Evolutionary conservation across 1,284 basidiomycete species (phyloP), one percentile per base, ranked within the genome.

Genomic region (Marasmius sp.): DNA sequence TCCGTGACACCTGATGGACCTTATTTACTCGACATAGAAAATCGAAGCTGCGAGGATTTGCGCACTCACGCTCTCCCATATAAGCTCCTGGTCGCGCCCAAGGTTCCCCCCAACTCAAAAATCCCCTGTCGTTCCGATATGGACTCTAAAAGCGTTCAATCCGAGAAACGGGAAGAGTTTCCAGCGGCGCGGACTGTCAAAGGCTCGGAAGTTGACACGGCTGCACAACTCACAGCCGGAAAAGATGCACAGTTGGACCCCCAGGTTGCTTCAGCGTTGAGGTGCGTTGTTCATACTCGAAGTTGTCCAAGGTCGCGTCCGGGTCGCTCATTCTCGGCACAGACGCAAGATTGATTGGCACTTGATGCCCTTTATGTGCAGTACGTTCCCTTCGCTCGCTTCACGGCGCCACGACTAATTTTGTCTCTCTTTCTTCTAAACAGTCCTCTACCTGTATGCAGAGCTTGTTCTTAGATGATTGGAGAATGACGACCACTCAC

Each of bases 341-440:
- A 91, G 89, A 71, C 80, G 82, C 61, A 92, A 92, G 73, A 88
- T 92, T 61, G 89, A 92, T 72, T 77, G 72, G 75, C 83, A 89
- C 69, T 77, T 92, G 52, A 83, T 92, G 81, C 90, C 89, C 55
- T 78, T 92, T 60, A 92, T 92, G 90, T 91, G 89, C 72, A 74
- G 89, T 91, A 70, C 70, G 89, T 85, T 36, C 9, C 9, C 41
- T 33, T 43, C 51, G 33, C 27, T 50, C 27, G 38, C 34, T 34
- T 59, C 12, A 6, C 22, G 39, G 36, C 18, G 33, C 16, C 41
- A 18, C 52, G 51, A 36, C 54, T 68, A 38, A 43, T 5, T 8
- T 27, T n/a, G n/a, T n/a, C n/a, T 12, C 33, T 48, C 12, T 11
- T 12, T 11, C 36, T 22, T 58, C 14, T 37, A 64, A 12, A 22